Percentiles rank a stretch among this genome's conserved stretches.
These are phyloP conservation scores for Nematodospora valgi DNA, from an alignment of 805 yeast genomes.

Conservation along the genomic window DNA sequence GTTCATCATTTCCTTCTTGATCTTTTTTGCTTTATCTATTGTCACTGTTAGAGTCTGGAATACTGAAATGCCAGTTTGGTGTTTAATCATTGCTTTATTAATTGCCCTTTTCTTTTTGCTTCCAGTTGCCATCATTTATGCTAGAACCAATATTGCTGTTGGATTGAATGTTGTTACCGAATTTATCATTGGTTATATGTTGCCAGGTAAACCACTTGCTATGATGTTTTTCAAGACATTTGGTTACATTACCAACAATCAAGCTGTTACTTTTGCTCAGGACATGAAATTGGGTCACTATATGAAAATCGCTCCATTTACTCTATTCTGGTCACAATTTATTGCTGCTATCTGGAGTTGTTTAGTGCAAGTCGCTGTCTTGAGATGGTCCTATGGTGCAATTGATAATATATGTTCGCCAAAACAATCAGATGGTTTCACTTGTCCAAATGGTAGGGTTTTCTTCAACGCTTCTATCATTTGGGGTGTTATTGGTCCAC, in stretches of 20 bases:
- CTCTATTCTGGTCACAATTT: conserved; percentile 41
- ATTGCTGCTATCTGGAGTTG: conserved; percentile 42
- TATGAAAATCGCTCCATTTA: conserved; percentile 40
- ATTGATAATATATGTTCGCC: conserved; percentile 31
- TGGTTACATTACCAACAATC: conserved; percentile 47
- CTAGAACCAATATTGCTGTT: conserved; percentile 28
- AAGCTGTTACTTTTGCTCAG: conserved; percentile 48
- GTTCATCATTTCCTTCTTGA: conserved; percentile 29
- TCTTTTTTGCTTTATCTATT: conserved; percentile 31
- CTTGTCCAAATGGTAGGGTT: conserved; percentile 41
- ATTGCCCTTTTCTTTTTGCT: conserved; percentile 38
- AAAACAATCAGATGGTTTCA: conserved; percentile 26
- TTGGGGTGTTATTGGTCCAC: conserved; percentile 40
- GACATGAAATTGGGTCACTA: conserved; percentile 45
- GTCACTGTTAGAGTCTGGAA: conserved; percentile 37
- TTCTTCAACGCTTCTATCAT: conserved; percentile 43
- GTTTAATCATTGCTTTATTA: conserved; percentile 34
- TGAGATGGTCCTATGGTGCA: conserved; percentile 40
- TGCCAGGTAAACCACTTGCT: conserved; percentile 47
- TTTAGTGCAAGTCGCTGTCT: conserved; percentile 37
- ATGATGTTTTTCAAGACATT: conserved; percentile 47
- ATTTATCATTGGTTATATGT: conserved; percentile 41
- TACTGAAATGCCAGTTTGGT: conserved; percentile 44
- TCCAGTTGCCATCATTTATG: conserved; percentile 33
- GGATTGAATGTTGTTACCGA: conserved; percentile 43